phyloP scores from a whole-genome alignment of 805 yeast genomes.

The Metschnikowia corniflorae region DNA sequence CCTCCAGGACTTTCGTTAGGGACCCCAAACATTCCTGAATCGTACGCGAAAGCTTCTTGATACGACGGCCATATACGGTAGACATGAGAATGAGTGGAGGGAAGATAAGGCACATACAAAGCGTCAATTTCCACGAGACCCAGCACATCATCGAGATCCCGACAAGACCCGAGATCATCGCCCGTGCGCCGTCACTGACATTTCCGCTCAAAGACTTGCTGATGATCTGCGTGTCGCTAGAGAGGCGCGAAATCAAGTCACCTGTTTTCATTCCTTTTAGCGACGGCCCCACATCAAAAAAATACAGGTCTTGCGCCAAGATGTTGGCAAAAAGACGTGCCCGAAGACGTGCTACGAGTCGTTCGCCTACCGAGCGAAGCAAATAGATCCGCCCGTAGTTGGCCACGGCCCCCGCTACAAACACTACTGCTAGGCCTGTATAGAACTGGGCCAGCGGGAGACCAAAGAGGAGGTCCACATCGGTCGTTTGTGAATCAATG shows the following conservation, averaged over 20 bases:
- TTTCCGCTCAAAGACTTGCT: constrained; percentile 84
- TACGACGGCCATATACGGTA: constrained; percentile 73
- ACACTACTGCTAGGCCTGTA: constrained; percentile 54
- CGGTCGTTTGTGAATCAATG: too few relatives aligned
- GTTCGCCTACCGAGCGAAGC: constrained; percentile 78
- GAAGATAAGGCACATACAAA: constrained; percentile 71
- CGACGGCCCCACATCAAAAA: constrained; percentile 73
- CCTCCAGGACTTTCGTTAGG: constrained; percentile 87
- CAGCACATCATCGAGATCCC: constrained; percentile 91
- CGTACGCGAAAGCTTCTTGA: constrained; percentile 67
- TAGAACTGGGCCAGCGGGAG: constrained; percentile 63
- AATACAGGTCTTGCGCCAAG: constrained; percentile 81
- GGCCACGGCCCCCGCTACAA: constrained; percentile 70
- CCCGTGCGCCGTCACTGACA: constrained; percentile 86
- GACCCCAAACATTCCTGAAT: constrained; percentile 84
- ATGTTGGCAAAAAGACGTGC: constrained; percentile 72
- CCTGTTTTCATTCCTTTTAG: constrained; percentile 64
- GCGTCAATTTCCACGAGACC: constrained; percentile 78
- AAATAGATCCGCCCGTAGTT: constrained; percentile 78
- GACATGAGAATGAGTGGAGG: constrained; percentile 85
- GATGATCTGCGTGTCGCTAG: constrained; percentile 86
- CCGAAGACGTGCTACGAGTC: constrained; percentile 79
- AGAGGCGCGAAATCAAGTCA: constrained; percentile 82
- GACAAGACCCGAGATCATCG: constrained; percentile 75
- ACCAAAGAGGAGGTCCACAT: constrained; percentile 41